Percentiles rank a stretch among this genome's conserved stretches.
Evolutionary conservation across 2,329 filamentous ascomycete species (phyloP).

Genomic region (Aspergillus awamori): DNA sequence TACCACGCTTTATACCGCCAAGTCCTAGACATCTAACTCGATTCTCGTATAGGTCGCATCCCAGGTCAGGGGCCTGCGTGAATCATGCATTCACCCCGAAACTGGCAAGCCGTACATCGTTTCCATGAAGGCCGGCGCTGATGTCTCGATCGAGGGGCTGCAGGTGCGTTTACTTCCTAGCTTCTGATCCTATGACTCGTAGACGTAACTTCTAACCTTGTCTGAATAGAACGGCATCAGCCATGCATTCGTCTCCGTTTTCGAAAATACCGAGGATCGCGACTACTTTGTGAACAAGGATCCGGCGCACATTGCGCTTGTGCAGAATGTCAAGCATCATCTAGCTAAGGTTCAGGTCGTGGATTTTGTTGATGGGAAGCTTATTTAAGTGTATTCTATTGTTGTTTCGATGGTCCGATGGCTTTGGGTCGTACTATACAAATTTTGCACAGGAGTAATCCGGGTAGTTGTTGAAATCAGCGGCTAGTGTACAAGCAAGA

Average conservation of each 20-base stretch:
- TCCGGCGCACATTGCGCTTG: neutral
- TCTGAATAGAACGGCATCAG: neutral
- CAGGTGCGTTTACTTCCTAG: neutral
- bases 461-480: no score
- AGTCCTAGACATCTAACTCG: neutral
- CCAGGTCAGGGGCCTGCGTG: neutral
- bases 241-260: constrained; percentile 2
- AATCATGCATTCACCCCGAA: neutral
- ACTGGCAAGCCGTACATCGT: constrained; percentile 4
- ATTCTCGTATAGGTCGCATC: neutral
- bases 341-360: neutral
- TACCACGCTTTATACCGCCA: no score
- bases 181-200: no score
- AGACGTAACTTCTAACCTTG: neutral
- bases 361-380: constrained; percentile 8
- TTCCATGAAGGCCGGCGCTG: neutral
- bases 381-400: neutral
- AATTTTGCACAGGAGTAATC: no score
- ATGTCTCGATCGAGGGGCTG: neutral
- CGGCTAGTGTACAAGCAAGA: neutral
- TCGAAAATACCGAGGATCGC: neutral
- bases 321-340: neutral
- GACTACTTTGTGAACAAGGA: constrained; percentile 4
- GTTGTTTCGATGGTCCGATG: no score
- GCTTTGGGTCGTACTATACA: no score